Evolutionary conservation across 2,329 filamentous ascomycete species (phyloP).

Genomic region (Colletotrichum sp.): DNA sequence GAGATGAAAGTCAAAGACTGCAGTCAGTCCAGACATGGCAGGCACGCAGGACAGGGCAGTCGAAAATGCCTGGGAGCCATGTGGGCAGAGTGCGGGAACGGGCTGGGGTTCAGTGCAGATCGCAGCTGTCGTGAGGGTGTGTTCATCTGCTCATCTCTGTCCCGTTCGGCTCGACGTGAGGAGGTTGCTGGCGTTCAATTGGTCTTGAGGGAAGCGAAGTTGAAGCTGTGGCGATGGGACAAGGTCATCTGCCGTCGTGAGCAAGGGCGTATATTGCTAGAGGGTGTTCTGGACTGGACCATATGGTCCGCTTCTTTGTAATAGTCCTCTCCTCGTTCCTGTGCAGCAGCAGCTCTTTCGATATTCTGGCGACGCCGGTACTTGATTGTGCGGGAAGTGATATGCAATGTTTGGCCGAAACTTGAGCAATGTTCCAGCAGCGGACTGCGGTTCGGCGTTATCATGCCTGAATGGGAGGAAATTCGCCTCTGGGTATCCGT

Average conservation of each 20-base stretch:
- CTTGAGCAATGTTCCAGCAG: neutral
- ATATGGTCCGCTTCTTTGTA: neutral
- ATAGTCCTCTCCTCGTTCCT: neutral
- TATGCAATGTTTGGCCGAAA: neutral
- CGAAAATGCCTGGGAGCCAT: constrained; percentile 12
- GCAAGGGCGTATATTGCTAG: neutral
- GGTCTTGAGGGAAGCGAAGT: neutral
- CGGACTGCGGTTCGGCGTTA: neutral
- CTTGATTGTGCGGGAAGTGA: neutral
- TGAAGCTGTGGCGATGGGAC: neutral
- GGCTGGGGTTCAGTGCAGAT: constrained; percentile 12
- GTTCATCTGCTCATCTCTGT: constrained; percentile 9
- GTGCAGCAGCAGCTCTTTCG: neutral
- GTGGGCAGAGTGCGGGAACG: neutral
- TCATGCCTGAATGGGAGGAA: neutral
- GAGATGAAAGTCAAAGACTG: neutral
- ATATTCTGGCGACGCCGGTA: neutral
- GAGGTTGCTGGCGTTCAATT: neutral
- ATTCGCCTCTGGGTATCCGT: neutral
- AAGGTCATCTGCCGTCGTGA: neutral
- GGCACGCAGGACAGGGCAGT: neutral
- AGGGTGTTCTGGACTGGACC: neutral
- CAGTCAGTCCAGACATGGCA: neutral
- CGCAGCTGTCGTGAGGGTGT: constrained; percentile 7
- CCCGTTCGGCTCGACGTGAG: neutral